Percentiles rank a stretch among this genome's conserved stretches.
Evolutionary conservation across 805 yeast genomes (phyloP).

Genomic region (Candida ovalis): DNA sequence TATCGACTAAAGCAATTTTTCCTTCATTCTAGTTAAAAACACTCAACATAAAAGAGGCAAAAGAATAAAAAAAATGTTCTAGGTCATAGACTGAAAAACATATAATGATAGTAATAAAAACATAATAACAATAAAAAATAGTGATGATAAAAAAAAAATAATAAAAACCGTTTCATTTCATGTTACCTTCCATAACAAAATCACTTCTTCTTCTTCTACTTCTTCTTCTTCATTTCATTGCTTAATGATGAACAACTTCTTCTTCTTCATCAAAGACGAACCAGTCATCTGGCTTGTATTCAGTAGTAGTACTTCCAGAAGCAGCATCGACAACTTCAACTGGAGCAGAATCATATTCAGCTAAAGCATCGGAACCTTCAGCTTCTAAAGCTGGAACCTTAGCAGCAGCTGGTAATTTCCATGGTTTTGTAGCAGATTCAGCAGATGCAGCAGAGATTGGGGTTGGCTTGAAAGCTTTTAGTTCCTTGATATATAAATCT

Average conservation of each 20-base stretch:
- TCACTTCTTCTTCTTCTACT: neutral
- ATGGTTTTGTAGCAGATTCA: conserved; percentile 74
- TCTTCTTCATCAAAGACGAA: conserved; percentile 74
- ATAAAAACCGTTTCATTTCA: neutral
- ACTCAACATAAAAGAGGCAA: neutral
- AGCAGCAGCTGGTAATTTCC: conserved; percentile 81
- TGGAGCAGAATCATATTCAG: conserved; percentile 61
- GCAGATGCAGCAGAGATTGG: conserved; percentile 70
- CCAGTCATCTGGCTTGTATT: conserved; percentile 64
- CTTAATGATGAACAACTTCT: conserved; percentile 43
- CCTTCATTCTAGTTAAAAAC: neutral
- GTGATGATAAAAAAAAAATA: neutral
- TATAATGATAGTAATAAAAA: neutral
- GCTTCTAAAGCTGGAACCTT: conserved; percentile 67
- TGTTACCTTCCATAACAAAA: neutral
- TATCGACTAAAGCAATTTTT: too few species aligned
- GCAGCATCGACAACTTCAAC: conserved; percentile 69
- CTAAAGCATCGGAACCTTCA: conserved; percentile 59
- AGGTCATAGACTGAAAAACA: neutral
- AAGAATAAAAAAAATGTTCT: neutral
- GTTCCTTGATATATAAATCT: conserved; percentile 82
- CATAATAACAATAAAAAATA: neutral
- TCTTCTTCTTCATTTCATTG: neutral
- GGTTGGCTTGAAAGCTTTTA: conserved; percentile 85
- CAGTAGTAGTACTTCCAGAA: conserved; percentile 41